Conservation (phyloP, 495 filamentous ascomycete genomes). For the Daldinia concentrica region DNA sequence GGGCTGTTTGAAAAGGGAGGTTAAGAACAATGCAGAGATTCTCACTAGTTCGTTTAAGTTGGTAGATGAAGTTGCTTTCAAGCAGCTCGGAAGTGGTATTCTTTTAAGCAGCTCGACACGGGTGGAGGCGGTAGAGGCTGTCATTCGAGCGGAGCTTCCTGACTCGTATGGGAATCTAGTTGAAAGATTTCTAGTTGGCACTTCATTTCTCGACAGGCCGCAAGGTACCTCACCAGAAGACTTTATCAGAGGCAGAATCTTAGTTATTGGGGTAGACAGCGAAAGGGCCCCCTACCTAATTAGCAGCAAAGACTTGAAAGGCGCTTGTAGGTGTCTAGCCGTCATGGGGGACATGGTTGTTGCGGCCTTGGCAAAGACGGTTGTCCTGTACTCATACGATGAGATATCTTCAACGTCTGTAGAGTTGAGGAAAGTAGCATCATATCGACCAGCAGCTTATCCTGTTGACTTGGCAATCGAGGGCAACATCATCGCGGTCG, state of each 20-base stretch:
- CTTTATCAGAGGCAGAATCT: slow-evolving; percentile 74
- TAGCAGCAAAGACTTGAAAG: slow-evolving; percentile 69
- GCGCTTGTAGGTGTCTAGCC: slow-evolving; percentile 79
- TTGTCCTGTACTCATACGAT: slow-evolving; percentile 69
- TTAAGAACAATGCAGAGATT: slow-evolving; percentile 57
- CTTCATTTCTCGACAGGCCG: slow-evolving; percentile 75
- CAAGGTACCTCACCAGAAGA: slow-evolving; percentile 37
- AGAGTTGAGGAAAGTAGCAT: slow-evolving; percentile 70
- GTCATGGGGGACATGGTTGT: slow-evolving; percentile 81
- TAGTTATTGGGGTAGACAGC: slow-evolving; percentile 83
- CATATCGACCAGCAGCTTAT: slow-evolving; percentile 82
- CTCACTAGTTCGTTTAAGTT: slow-evolving; percentile 60
- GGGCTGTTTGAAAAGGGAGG: slow-evolving; percentile 77
- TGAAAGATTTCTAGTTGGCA: slow-evolving; percentile 90
- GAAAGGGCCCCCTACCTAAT: slow-evolving; percentile 75
- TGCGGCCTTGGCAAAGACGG: slow-evolving; percentile 85
- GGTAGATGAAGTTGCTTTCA: slow-evolving; percentile 63
- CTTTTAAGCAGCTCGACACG: slow-evolving; percentile 59
- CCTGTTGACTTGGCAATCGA: slow-evolving; percentile 83
- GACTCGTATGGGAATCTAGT: slow-evolving; percentile 67
- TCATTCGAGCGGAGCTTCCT: slow-evolving; percentile 79
- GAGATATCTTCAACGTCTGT: slow-evolving; percentile 59
- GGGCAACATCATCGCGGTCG: slow-evolving; percentile 78
- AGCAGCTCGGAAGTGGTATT: slow-evolving; percentile 54
- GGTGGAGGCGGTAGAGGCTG: slow-evolving; percentile 84